Base-by-base conservation (phyloP, 1,139 yeast genomes). In the Sugiyamaella pinicola region DNA sequence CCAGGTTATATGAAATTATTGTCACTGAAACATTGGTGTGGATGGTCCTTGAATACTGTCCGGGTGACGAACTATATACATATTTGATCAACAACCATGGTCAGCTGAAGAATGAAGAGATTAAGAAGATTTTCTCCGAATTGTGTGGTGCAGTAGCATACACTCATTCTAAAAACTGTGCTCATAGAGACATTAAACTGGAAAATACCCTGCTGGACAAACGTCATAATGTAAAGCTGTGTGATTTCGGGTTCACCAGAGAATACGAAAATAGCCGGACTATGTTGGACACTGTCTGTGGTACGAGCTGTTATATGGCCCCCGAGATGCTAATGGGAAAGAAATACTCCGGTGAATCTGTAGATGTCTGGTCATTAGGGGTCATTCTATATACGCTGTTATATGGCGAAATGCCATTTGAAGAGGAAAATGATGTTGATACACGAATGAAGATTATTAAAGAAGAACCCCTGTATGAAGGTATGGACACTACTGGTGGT, bases 241-340 rank as follows among this genome's bases (percentile, higher is more conserved):
- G 95, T 3, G 99, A 93, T 72, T 91, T 93, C 71, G 99, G 99
- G 0, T 91, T 93, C 68, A 90, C 96, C 1, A 75, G 98, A 58
- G 97, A 90, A 64, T 83, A 75, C 74, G 51, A 47, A 22, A 22
- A 31, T 28, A 37, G 28, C 17, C 38, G 51, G 15, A 79, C 71
- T n/a, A 72, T 84, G 50, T 71, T 93, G 42, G 87, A 87, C 46
- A 93, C 97, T 0, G 78, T 90, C 1, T 93, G 99, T 70, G 99
- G 99, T 1, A 93, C 99, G 0, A 83, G 91, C 0, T 95, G 90
- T 4, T 93, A 93, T 66, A 90, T 91, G 96, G 97, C 99, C 0
- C 99, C 99, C 0, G 99, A 93, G 65, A 74, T 93, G 62, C 74
- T 90, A 35, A 74, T 77, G 52, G 79, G 81, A 57, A 78, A 80